phyloP scores from a whole-genome alignment of 1,139 yeast species.

The Yamadazyma epiphylla region DNA sequence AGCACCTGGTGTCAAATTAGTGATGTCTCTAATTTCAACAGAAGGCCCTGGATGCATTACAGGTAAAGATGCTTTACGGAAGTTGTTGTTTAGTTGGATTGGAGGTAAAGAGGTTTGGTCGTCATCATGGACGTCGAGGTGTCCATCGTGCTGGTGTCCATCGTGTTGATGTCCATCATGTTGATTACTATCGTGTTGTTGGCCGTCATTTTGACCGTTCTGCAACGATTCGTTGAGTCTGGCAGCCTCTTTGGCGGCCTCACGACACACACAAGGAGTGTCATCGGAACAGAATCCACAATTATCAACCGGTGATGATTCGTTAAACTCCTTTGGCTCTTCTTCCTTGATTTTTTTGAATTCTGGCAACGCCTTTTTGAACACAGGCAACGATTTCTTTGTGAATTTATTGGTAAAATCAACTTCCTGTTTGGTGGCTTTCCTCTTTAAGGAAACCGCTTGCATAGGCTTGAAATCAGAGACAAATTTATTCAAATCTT shows the following conservation, averaged over 20 bases:
- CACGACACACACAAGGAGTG: constrained; percentile 90
- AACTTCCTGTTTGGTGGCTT: constrained; percentile 30
- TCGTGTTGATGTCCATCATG: constrained; percentile 9
- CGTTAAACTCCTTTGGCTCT: constrained; percentile 23
- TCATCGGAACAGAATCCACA: constrained; percentile 95
- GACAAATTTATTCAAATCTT: constrained; percentile 28
- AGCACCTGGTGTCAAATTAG: constrained; percentile 41
- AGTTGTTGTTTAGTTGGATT: constrained; percentile 22
- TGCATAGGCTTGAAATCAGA: constrained; percentile 51
- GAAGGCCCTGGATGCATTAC: constrained; percentile 69
- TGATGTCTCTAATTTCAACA: constrained; percentile 45
- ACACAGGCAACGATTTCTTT: constrained; percentile 38
- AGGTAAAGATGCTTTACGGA: constrained; percentile 42
- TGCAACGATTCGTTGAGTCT: constrained; percentile 27
- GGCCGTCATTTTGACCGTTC: constrained; percentile 6
- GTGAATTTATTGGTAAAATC: constrained; percentile 54
- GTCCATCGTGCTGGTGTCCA: constrained; percentile 1
- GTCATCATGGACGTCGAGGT: constrained; percentile 9
- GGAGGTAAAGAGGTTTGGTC: constrained; percentile 34
- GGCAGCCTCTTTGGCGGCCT: constrained; percentile 64
- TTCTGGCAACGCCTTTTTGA: constrained; percentile 42
- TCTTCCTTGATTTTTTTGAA: constrained; percentile 23
- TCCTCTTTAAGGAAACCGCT: constrained; percentile 53
- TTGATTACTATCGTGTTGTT: constrained; percentile 13
- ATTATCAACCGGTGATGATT: constrained; percentile 59